These are phyloP conservation scores for Nemophila menziesii DNA, from an alignment of 257 asterid species.

Conservation along the genomic window DNA sequence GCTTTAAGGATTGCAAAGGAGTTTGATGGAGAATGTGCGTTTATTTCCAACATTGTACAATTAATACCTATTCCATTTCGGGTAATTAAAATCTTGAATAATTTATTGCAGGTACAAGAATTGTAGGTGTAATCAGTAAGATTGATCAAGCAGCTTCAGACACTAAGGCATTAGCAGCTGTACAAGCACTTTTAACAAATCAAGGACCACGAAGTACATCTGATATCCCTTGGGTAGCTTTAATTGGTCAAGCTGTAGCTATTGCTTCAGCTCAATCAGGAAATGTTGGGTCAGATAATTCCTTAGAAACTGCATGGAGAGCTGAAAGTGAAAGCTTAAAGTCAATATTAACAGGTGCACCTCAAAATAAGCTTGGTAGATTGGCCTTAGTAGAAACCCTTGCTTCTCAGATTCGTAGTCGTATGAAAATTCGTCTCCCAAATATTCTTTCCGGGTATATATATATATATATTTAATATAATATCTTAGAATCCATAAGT, in stretches of 20 bases:
- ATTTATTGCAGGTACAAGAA: slow-evolving; percentile 57
- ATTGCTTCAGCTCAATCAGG: slow-evolving; percentile 25
- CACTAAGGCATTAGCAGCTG: slow-evolving; percentile 85
- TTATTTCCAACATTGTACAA: background rate
- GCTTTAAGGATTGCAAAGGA: slow-evolving; percentile 93
- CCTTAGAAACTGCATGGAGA: slow-evolving; percentile 22
- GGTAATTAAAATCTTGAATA: slow-evolving; percentile 1
- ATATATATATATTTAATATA: slow-evolving; percentile 7
- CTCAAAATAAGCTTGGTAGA: slow-evolving; percentile 26
- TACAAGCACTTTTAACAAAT: slow-evolving; percentile 76
- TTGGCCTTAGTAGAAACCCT: slow-evolving; percentile 22
- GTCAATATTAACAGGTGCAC: slow-evolving; percentile 21
- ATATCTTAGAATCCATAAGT: too few species aligned
- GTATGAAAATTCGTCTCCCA: slow-evolving; percentile 83
- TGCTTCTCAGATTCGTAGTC: slow-evolving; percentile 22
- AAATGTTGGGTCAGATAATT: slow-evolving; percentile 19
- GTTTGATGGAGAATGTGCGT: slow-evolving; percentile 91
- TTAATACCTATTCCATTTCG: background rate
- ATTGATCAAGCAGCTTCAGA: slow-evolving; percentile 89
- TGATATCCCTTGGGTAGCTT: slow-evolving; percentile 97
- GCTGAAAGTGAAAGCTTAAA: slow-evolving; percentile 25
- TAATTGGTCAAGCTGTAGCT: slow-evolving; percentile 47
- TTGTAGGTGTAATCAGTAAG: slow-evolving; percentile 89
- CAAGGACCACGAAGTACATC: slow-evolving; percentile 96
- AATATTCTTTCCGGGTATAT: slow-evolving; percentile 81